Base-by-base conservation (phyloP, 1,284 basidiomycete species). In the Malassezia brasiliensis region DNA sequence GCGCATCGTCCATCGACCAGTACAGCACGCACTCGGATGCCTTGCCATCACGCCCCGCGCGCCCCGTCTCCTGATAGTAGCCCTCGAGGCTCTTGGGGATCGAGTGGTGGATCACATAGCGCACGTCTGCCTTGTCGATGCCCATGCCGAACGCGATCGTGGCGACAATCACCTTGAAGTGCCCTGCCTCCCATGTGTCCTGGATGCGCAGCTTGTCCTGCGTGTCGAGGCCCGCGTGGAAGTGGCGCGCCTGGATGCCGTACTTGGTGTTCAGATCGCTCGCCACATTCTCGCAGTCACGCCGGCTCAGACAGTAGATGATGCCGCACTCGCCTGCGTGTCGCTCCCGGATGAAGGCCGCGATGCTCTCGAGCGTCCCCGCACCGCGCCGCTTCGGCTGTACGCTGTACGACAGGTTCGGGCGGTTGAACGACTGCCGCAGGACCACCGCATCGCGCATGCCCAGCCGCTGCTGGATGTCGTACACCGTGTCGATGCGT, bases 81-180 rank as follows among this genome's bases (percentile, higher is more conserved):
- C 82, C 83, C 54, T 86, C 85, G 51, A 89, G 76, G 8, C 82
- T 83, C 50, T 80, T 79, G 1, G 88, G 86, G 17, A 87, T 61
- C 11, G 81, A 79, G 56, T 84, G 81, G 66, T 90, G 88, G 50
- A 89, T 83, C 47, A 90, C 86, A 67, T 81, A 86, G 58, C 85
- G 83, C 8, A 86, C 87, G 65, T 88, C 82, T 0, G 84, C 77
- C 73, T 96, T 96, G 77, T 96, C 90, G 57, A 96, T 91, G 15
- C 91, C 93, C 93, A 98, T 96, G 9, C 93, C 93, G 73, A 96
- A 96, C 20, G 61, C 77, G 54, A 77, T 77, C 35, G 93, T 98
- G 1, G 91, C 93, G 31, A 94, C 89, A 53, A 98, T 89, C 58
- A 98, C 83, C 50, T 83, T 80, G 64, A 85, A 83, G 34, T 80